Evolutionary conservation across 352 stramenopile genomes (phyloP), one percentile per base, ranked within the genome.

Genomic region (Phytopythium litorale): DNA sequence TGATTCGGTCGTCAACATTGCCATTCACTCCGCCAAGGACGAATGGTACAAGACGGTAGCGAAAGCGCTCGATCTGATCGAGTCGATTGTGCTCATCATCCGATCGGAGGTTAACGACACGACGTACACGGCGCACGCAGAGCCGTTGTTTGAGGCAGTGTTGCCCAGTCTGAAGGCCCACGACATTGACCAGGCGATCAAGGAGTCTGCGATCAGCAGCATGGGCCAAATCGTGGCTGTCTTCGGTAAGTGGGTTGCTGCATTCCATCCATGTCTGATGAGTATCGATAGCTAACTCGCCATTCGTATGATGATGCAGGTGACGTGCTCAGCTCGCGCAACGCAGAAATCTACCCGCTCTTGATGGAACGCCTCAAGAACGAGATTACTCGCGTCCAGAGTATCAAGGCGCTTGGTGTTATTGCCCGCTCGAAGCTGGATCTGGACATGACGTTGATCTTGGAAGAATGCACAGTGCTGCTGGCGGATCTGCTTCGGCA

Each of bases 11-110:
- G 82, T 98, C 6, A 74, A 82, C 12, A 77, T 97, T 50, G 82
- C 98, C 23, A 91, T 96, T 18, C 76, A 87, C 35, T 93, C 87
- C 52, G 94, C 97, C 2, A 79, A 91, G 54, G 97, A 98, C 54
- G 96, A 99, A 57, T 99, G 97, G 97, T 99, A 99, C 83, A 99
- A 99, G 82, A 97, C 98, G 7, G 98, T 98, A 33, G 89, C 96
- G 23, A 98, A 99, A 71, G 87, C 95, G 4, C 72, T 99, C 56
- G 80, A 89, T 37, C 69, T 98, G n/a, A 91, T 99, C 52, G 84
- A 94, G 51, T 92, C 88, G 32, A 76, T 99, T 58, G 94, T 97
- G 28, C 64, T 63, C 30, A 84, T 97, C 18, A 81, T 98, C 43
- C 80, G 84, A 16, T 65, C 76, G 12, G 63, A 72, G n/a, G 57